Conservation (phyloP, 2,329 filamentous ascomycete genomes). For the Ophiognomonia clavigignenti-juglandacearum region DNA sequence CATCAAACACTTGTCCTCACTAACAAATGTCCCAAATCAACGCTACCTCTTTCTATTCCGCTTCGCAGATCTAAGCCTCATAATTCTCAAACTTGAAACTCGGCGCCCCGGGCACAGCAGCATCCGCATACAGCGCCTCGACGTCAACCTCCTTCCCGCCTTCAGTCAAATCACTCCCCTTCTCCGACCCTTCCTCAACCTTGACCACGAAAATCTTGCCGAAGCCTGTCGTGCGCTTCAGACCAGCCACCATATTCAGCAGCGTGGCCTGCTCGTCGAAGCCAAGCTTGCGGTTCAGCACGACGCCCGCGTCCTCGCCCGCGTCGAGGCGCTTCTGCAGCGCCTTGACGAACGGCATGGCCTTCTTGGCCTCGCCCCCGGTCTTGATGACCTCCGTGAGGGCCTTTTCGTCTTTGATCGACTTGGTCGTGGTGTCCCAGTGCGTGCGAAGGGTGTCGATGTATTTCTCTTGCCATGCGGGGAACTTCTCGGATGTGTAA, state of each 20-base stretch:
- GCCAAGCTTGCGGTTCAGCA: constrained; percentile 77
- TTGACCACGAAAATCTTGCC: constrained; percentile 61
- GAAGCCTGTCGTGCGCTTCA: constrained; percentile 71
- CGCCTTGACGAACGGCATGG: constrained; percentile 90
- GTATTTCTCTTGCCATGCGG: constrained; percentile 87
- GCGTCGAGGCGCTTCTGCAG: constrained; percentile 78
- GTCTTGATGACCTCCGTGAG: constrained; percentile 76
- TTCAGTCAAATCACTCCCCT: constrained; percentile 49
- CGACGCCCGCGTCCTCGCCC: constrained; percentile 60
- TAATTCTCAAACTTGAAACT: constrained; percentile 85
- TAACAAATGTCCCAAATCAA: not conserved
- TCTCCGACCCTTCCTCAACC: constrained; percentile 67
- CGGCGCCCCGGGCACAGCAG: constrained; percentile 75
- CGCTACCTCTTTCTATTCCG: not conserved
- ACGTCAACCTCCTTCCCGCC: constrained; percentile 50
- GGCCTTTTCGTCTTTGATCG: constrained; percentile 69
- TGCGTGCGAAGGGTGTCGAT: constrained; percentile 71
- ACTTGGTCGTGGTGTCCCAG: constrained; percentile 57
- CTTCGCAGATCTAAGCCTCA: constrained; percentile 28
- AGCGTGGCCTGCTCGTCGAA: constrained; percentile 82
- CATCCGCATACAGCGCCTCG: constrained; percentile 58
- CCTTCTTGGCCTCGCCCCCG: constrained; percentile 89
- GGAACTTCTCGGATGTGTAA: constrained; percentile 74
- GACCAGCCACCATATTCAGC: constrained; percentile 68
- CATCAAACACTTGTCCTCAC: too few species aligned